These are phyloP conservation scores for Rhodofomes roseus DNA, from an alignment of 1,284 basidiomycete genomes.

Conservation along the genomic window DNA sequence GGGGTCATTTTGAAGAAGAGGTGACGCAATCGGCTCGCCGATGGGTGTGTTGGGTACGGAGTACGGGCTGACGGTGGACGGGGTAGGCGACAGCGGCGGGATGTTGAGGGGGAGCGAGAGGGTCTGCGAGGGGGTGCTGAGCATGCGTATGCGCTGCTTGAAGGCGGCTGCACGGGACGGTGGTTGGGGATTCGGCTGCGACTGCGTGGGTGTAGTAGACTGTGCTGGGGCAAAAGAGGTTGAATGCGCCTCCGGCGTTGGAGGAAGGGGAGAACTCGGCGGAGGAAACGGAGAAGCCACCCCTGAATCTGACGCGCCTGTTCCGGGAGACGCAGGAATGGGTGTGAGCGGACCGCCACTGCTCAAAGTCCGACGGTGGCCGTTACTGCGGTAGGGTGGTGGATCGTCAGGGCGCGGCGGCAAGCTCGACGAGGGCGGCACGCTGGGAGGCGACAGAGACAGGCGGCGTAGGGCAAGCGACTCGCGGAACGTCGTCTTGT, in stretches of 20 bases:
- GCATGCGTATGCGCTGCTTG: conserved; percentile 58
- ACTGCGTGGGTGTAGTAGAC: conserved; percentile 10
- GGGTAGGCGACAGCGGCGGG: conserved; percentile 19
- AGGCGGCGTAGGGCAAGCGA: conserved; percentile 52
- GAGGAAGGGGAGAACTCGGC: conserved; percentile 38
- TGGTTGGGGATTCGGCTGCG: conserved; percentile 28
- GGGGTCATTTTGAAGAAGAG: conserved; percentile 48
- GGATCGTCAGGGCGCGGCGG: conserved; percentile 60
- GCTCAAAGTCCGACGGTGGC: conserved; percentile 36
- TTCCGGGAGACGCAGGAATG: conserved; percentile 40
- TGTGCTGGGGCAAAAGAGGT: background rate
- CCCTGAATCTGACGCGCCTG: conserved; percentile 21
- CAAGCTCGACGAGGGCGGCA: conserved; percentile 47
- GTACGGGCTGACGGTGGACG: conserved; percentile 24
- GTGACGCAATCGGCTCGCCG: conserved; percentile 49
- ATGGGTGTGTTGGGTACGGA: conserved; percentile 37
- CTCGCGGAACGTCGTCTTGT: conserved; percentile 47
- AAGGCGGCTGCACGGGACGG: conserved; percentile 34
- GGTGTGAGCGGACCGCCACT: conserved; percentile 37
- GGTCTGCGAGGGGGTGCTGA: conserved; percentile 50
- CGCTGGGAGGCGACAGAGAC: conserved; percentile 59
- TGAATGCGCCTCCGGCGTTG: conserved; percentile 19
- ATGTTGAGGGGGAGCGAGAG: conserved; percentile 19
- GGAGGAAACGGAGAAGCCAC: conserved; percentile 37
- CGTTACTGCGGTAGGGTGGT: conserved; percentile 10